Evolutionary conservation across 495 filamentous ascomycete species (phyloP).

Genomic region (Penicillium ucsense): DNA sequence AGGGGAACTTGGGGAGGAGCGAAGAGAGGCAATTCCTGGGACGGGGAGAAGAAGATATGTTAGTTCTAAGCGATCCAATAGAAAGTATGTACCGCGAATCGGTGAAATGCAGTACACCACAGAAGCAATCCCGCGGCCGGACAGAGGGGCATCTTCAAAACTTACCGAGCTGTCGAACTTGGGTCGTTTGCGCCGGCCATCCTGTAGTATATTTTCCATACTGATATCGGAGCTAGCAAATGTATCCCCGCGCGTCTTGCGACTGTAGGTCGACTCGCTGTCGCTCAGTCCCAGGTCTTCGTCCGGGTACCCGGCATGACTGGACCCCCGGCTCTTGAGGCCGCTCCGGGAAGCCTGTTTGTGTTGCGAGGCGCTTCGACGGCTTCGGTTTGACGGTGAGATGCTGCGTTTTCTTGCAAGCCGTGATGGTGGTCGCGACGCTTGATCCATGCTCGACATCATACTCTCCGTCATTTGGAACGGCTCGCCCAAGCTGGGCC

Average conservation of each 20-base stretch:
- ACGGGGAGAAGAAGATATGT: conserved; percentile 5
- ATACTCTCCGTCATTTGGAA: conserved; percentile 46
- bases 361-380: conserved; percentile 71
- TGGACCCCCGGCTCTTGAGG: conserved; percentile 59
- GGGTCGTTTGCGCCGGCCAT: conserved; percentile 85
- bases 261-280: conserved; percentile 67
- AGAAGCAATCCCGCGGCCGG: background rate
- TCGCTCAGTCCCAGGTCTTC: conserved; percentile 71
- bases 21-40: conserved; percentile 87
- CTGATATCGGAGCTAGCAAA: conserved; percentile 94
- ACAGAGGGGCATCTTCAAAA: conserved; percentile 6
- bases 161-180: conserved; percentile 97
- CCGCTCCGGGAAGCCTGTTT: conserved; percentile 57
- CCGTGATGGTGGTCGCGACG: conserved; percentile 56
- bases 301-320: conserved; percentile 53
- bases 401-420: conserved; percentile 66
- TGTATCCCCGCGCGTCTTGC: conserved; percentile 65
- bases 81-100: background rate
- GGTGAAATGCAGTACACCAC: conserved; percentile 5
- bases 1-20: conserved; percentile 88
- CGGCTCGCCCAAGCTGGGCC: conserved; percentile 44
- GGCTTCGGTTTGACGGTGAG: conserved; percentile 71
- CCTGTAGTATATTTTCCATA: conserved; percentile 94
- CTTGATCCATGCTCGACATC: conserved; percentile 41
- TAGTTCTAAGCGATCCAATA: conserved; percentile 1